phyloP scores from a whole-genome alignment of 2,329 filamentous ascomycete species.

The Thermothelomyces thermophilus region DNA sequence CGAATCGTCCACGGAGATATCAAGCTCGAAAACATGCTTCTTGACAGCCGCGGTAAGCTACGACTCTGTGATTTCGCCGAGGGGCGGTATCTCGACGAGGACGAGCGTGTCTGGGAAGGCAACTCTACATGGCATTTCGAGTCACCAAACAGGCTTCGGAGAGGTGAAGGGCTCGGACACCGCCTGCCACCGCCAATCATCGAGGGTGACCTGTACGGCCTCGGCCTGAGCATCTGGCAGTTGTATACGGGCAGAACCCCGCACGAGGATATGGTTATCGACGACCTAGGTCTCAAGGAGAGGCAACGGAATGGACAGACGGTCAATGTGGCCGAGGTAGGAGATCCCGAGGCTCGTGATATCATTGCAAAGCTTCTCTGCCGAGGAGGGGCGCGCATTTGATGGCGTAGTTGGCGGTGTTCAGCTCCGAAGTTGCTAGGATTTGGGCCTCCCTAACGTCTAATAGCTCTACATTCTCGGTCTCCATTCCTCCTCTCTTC shows the following conservation, averaged over 20 bases:
- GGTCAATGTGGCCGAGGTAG: background rate
- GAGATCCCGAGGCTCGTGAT: background rate
- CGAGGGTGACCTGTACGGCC: constrained; percentile 10
- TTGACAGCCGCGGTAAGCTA: background rate
- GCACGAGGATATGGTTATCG: background rate
- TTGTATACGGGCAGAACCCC: constrained; percentile 5
- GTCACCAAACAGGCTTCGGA: constrained; percentile 4
- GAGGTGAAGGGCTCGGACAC: background rate
- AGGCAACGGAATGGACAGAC: constrained; percentile 3
- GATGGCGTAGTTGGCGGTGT: too few species aligned
- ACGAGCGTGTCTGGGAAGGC: background rate
- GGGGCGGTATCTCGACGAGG: constrained; percentile 8
- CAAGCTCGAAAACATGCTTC: constrained; percentile 6
- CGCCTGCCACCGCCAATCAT: background rate
- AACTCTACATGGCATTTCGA: constrained; percentile 1
- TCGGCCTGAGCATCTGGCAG: constrained; percentile 11
- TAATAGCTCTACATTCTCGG: too few species aligned
- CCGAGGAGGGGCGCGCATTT: background rate
- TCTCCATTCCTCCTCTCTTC: too few species aligned
- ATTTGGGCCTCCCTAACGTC: too few species aligned
- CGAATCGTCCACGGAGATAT: constrained; percentile 4
- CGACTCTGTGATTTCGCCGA: constrained; percentile 4
- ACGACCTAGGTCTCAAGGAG: background rate
- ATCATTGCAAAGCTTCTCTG: constrained; percentile 1
- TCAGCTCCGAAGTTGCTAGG: too few species aligned